Percentiles rank a stretch among this genome's conserved stretches.
Evolutionary conservation across 2,329 filamentous ascomycete genomes (phyloP).

Genomic region (Trichophyton rubrum): DNA sequence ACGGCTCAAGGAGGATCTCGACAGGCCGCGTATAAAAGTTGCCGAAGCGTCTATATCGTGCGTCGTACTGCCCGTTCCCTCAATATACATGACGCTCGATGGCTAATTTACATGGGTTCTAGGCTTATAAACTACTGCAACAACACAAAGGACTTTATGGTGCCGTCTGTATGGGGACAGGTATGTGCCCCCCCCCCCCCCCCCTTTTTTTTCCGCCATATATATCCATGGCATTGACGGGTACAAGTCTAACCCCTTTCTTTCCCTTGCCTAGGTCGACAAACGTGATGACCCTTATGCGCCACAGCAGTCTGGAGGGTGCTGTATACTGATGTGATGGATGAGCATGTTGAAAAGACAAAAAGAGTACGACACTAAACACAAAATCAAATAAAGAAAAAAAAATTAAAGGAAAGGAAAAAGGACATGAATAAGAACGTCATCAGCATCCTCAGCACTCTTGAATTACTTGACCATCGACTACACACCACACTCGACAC

Average conservation of each 20-base stretch:
- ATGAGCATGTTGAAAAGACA: not conserved
- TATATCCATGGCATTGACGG: not conserved
- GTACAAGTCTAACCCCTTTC: slow-evolving; percentile 9
- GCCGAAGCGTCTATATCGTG: slow-evolving; percentile 84
- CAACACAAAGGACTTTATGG: slow-evolving; percentile 97
- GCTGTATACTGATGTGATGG: slow-evolving; percentile 84
- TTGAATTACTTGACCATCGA: too few relatives aligned
- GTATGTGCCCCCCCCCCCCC: slow-evolving; percentile 27
- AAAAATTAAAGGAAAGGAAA: too few relatives aligned
- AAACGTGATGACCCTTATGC: slow-evolving; percentile 97
- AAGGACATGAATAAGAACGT: too few relatives aligned
- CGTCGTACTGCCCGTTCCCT: slow-evolving; percentile 22
- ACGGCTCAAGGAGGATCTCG: slow-evolving; percentile 86
- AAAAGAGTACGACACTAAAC: not conserved
- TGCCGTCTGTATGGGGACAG: slow-evolving; percentile 88
- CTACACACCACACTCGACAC: too few relatives aligned
- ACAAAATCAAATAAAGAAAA: not conserved
- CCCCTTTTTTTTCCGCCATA: not conserved
- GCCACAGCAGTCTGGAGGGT: slow-evolving; percentile 81
- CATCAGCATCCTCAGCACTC: slow-evolving; percentile 4
- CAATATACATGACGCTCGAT: not conserved
- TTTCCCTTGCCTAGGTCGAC: slow-evolving; percentile 49
- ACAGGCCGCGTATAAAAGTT: slow-evolving; percentile 87
- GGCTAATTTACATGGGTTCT: slow-evolving; percentile 9
- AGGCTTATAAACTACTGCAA: slow-evolving; percentile 98